Conservation (phyloP, 176 grass and related monocot genomes). For the Oryza rufipogon region DNA sequence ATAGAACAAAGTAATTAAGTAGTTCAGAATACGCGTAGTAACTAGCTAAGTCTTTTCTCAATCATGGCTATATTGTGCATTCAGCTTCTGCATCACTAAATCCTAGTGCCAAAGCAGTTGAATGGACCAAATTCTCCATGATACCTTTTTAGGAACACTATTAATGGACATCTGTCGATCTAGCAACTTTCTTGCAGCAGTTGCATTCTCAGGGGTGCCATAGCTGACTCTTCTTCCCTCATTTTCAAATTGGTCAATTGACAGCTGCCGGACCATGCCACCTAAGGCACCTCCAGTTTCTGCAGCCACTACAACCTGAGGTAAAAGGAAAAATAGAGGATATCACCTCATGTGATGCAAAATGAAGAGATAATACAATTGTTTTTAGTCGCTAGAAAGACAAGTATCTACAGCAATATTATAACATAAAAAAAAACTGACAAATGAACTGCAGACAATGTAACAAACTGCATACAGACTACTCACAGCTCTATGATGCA, state of each 20-base stretch:
- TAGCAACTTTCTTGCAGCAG: slow-evolving; percentile 90
- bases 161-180: slow-evolving; percentile 99
- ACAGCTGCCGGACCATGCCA: slow-evolving; percentile 98
- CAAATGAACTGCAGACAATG: slow-evolving; percentile 25
- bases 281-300: slow-evolving; percentile 95
- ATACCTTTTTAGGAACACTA: slow-evolving; percentile 97
- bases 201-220: slow-evolving; percentile 94
- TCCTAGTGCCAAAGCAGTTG: slow-evolving; percentile 4
- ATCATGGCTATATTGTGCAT: slow-evolving; percentile 1
- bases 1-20: slow-evolving; percentile 32
- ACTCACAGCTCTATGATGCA: slow-evolving; percentile 99
- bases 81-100: slow-evolving; percentile 4
- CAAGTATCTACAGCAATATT: neutral
- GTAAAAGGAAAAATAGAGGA: slow-evolving; percentile 1
- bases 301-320: slow-evolving; percentile 92
- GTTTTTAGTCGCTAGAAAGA: neutral
- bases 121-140: slow-evolving; percentile 10
- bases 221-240: slow-evolving; percentile 98
- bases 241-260: slow-evolving; percentile 99
- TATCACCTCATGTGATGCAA: slow-evolving; percentile 22
- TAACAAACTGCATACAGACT: slow-evolving; percentile 23
- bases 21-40: neutral
- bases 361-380: neutral
- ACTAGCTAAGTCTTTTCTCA: neutral
- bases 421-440: slow-evolving; percentile 22